Base-by-base conservation (phyloP, 495 filamentous ascomycete species). In the Xylaria castorea region DNA sequence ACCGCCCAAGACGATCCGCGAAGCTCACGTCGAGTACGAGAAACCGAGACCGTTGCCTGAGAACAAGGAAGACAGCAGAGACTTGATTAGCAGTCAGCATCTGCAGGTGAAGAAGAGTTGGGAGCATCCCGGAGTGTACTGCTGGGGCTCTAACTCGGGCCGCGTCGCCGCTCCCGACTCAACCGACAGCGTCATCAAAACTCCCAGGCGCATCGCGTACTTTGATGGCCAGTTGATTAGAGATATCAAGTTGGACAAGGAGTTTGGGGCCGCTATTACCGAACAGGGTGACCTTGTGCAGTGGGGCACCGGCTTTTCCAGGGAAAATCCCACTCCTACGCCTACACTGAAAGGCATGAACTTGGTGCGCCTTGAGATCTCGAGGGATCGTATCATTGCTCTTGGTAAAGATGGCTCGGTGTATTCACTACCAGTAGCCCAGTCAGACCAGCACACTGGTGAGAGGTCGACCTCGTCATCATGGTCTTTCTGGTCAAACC, bases 71-170 rank as follows among this genome's bases (percentile, higher is more conserved):
- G 90, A 93, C 44, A 87, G 87, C 63, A 84, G 92, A 71, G 92
- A 95, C 69, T 75, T 91, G 40, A 87, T 95, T 25, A 92, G 91
- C 75, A 90, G 89, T 12, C 90, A 94, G 75, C 93, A 95, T 79
- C 83, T 94, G 22, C 93, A 97, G 81, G 92, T 95, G 50, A 94
- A 93, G 85, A 90, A 88, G 76, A 97, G 93, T 78, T 91, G 92
- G 89, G 94, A 94, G 81, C 91, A 92, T 68, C 95, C 96, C 3
- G 96, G 93, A 0, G 91, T 98, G 1, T 97, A 97, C 83, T 89
- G 91, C 36, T 99, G 96, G 95, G 96, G 96, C 20, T 92, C 91
- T 2, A 99, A 99, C 77, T 86, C 83, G n/a, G 93, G 95, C 50
- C 84, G 86, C 67, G 95, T 98, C 4, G 93, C 91, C 36, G 95